Evolutionary conservation across 2,329 filamentous ascomycete genomes (phyloP).

Genomic region (Penicillium rolfsii): DNA sequence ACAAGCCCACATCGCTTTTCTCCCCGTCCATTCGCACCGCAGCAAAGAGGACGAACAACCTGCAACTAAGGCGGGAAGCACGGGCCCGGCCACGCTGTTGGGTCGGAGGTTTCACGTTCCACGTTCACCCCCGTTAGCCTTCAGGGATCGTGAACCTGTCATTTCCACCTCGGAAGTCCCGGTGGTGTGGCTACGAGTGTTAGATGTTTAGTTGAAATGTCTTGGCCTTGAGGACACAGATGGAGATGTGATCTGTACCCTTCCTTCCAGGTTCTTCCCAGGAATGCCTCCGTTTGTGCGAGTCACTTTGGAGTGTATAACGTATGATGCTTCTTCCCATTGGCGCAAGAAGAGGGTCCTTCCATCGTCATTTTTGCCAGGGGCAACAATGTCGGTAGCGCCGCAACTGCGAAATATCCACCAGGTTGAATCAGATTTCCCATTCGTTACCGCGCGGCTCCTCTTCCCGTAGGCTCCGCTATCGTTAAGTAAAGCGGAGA

Average conservation of each 20-base stretch:
- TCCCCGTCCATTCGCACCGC: background rate
- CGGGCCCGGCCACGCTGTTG: conserved; percentile 34
- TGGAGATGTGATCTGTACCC: too few species aligned
- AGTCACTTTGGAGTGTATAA: background rate
- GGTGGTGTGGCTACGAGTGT: background rate
- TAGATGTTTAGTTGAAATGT: background rate
- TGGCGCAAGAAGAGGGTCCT: background rate
- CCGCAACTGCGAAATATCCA: conserved; percentile 9
- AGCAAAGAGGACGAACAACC: background rate
- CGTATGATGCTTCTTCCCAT: background rate
- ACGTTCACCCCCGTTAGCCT: conserved; percentile 23
- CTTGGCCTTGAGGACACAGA: background rate
- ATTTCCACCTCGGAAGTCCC: conserved; percentile 10
- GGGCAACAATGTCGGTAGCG: conserved; percentile 11
- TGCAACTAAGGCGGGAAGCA: conserved; percentile 35
- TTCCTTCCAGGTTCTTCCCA: too few species aligned
- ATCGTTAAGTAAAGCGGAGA: conserved; percentile 21
- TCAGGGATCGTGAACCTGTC: conserved; percentile 6
- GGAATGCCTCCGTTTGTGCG: background rate
- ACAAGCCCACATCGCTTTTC: conserved; percentile 13
- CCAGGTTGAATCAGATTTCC: conserved; percentile 2
- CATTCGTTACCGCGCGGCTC: conserved; percentile 29
- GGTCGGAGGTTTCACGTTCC: conserved; percentile 29
- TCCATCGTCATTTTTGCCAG: background rate
- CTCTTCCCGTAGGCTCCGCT: conserved; percentile 24